These are phyloP conservation scores for Candida sojae DNA, from an alignment of 1,139 yeast species.

Conservation along the genomic window DNA sequence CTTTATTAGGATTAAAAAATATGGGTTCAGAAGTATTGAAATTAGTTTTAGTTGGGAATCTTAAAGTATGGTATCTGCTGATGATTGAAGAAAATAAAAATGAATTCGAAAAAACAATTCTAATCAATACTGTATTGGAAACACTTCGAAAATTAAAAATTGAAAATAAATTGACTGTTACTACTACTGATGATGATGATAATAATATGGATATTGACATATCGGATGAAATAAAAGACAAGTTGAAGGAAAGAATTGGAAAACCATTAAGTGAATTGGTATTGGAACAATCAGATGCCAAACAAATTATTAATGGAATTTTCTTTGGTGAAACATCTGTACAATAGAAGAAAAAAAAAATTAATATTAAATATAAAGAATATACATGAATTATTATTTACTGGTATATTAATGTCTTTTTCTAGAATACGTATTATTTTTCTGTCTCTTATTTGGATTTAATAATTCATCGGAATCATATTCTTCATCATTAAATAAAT, in stretches of 20 bases:
- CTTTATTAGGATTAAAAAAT: slow-evolving; percentile 79
- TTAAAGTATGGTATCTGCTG: slow-evolving; percentile 73
- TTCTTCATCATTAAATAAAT: slow-evolving; percentile 6
- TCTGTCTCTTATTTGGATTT: slow-evolving; percentile 11
- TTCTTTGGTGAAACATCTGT: slow-evolving; percentile 66
- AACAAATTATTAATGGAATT: slow-evolving; percentile 64
- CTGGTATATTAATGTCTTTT: not conserved
- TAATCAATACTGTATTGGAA: slow-evolving; percentile 54
- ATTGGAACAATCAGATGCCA: slow-evolving; percentile 53
- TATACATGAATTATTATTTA: slow-evolving; percentile 10
- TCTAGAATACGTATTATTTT: slow-evolving; percentile 11
- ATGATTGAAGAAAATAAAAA: slow-evolving; percentile 44
- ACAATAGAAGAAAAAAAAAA: slow-evolving; percentile 7
- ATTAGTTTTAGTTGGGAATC: slow-evolving; percentile 80
- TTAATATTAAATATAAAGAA: slow-evolving; percentile 2
- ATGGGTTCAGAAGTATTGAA: slow-evolving; percentile 89
- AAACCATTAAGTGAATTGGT: slow-evolving; percentile 54
- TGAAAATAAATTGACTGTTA: slow-evolving; percentile 15
- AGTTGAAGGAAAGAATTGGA: slow-evolving; percentile 63
- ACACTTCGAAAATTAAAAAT: slow-evolving; percentile 50
- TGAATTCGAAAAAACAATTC: slow-evolving; percentile 45
- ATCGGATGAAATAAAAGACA: slow-evolving; percentile 45
- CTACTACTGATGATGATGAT: slow-evolving; percentile 16
- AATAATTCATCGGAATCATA: slow-evolving; percentile 18
- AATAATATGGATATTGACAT: slow-evolving; percentile 35